phyloP scores from a whole-genome alignment of 768 basidiomycete genomes.

The Psilocybe tampanensis region DNA sequence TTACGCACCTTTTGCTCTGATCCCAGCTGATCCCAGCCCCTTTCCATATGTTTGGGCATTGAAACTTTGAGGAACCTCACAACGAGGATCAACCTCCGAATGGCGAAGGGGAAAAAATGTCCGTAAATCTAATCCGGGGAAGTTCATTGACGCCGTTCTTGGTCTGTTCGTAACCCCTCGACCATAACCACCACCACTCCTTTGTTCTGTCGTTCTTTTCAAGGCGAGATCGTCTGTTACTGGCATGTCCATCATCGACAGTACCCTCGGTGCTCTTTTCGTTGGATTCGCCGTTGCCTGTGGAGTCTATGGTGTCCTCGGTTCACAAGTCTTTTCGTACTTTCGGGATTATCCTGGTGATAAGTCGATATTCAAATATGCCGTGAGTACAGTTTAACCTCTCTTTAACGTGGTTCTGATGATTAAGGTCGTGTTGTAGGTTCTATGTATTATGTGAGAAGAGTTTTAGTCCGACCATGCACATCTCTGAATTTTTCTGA shows the following conservation, averaged over 20 bases:
- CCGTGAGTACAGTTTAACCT: slow-evolving; percentile 40
- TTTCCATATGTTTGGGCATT: too few relatives aligned
- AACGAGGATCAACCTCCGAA: too few relatives aligned
- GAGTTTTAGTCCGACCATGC: not conserved
- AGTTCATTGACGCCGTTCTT: not conserved
- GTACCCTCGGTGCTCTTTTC: slow-evolving; percentile 63
- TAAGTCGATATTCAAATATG: slow-evolving; percentile 46
- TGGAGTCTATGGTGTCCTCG: slow-evolving; percentile 54
- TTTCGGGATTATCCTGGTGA: slow-evolving; percentile 58
- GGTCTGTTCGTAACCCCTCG: slow-evolving; percentile 8
- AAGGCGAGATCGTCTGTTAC: not conserved
- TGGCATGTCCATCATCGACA: slow-evolving; percentile 35
- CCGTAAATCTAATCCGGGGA: slow-evolving; percentile 2
- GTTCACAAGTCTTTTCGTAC: slow-evolving; percentile 57
- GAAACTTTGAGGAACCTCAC: too few relatives aligned
- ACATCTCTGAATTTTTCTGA: not conserved
- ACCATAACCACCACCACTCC: slow-evolving; percentile 5
- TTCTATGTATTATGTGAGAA: slow-evolving; percentile 40
- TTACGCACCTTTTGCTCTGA: too few relatives aligned
- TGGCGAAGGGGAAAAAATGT: not conserved
- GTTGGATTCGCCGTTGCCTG: slow-evolving; percentile 59
- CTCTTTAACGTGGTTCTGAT: not conserved
- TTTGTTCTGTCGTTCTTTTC: not conserved
- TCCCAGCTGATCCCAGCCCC: too few relatives aligned
- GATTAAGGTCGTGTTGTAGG: slow-evolving; percentile 26